Base-by-base conservation (phyloP, 805 yeast species). In the Candida vartiovaarae region DNA sequence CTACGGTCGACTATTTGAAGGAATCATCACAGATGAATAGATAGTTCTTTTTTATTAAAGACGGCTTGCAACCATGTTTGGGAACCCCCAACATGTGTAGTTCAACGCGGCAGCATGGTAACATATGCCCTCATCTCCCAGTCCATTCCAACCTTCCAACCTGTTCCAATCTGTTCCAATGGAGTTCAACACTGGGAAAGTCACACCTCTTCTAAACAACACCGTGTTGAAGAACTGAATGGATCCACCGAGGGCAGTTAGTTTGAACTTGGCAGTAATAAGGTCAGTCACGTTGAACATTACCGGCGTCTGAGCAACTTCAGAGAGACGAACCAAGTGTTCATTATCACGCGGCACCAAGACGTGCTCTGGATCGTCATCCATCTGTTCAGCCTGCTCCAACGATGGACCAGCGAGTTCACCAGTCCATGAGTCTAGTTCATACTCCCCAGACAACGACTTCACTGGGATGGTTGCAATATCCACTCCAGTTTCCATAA, bases 101-200 rank as follows among this genome's bases (percentile, higher is more conserved):
- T 76, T 76, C 35, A 71, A 56, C 0, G 61, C 45, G 44, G 62
- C 66, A 1, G 78, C 78, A 30, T 64, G 54, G 47, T 72, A 75
- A 46, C 80, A 75, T 9, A 75, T 37, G 1, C 80, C 79, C 56
- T 75, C 80, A 4, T 77, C 72, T 50, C 74, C 79, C 29, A 74
- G 67, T 5, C 78, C 80, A 55, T 74, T 78, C 50, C 66, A 74
- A 4, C 80, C 80, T 52, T 73, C 78, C 7, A 56, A 47, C 45
- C 74, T 55, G 3, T 62, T 64, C 78, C 78, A 74, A 5, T 40
- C 49, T 3, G 72, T 61, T 3, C 80, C 80, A 15, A 74, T 61
- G 3, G 65, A 54, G 43, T 71, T 70, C 39, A 62, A 65, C 0
- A 78, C 67, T 2, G 78, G 75, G 51, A 73, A 74, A 5, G 62